These are phyloP conservation scores for Quercus wislizeni DNA, from an alignment of 306 rosid genomes.

Conservation along the genomic window DNA sequence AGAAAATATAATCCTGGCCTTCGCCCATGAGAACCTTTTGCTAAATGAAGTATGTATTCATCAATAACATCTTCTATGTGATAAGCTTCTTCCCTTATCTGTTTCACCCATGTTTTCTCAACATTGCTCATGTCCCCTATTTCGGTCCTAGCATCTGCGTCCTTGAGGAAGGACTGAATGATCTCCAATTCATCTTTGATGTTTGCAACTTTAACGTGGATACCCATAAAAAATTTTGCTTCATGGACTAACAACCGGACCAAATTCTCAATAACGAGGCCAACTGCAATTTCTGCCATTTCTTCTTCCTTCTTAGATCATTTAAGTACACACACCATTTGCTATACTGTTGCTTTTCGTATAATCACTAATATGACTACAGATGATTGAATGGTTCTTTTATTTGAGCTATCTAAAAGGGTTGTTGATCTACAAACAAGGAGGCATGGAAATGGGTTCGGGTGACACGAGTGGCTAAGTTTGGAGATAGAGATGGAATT, in stretches of 20 bases:
- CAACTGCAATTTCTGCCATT: background rate
- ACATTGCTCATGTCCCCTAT: background rate
- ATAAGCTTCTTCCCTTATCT: background rate
- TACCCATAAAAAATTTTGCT: background rate
- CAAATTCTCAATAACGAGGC: background rate
- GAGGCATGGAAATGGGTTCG: no score
- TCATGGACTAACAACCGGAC: background rate
- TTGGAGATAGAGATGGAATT: no score
- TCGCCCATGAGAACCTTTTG: background rate
- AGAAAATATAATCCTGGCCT: background rate
- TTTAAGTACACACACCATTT: no score
- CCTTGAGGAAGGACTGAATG: background rate
- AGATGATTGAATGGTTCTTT: no score
- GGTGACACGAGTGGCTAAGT: no score
- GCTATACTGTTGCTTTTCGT: no score
- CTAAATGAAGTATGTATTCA: background rate
- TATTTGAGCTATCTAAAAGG: no score
- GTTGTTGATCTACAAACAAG: no score
- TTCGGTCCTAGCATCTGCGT: background rate
- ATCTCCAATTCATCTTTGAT: background rate
- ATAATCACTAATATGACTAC: no score
- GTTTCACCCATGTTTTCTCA: background rate
- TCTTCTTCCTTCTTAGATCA: background rate
- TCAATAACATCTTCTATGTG: conserved; percentile 8
- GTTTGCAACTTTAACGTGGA: background rate